Conservation (phyloP, 805 yeast species). For the Candida methanosorbosa region DNA sequence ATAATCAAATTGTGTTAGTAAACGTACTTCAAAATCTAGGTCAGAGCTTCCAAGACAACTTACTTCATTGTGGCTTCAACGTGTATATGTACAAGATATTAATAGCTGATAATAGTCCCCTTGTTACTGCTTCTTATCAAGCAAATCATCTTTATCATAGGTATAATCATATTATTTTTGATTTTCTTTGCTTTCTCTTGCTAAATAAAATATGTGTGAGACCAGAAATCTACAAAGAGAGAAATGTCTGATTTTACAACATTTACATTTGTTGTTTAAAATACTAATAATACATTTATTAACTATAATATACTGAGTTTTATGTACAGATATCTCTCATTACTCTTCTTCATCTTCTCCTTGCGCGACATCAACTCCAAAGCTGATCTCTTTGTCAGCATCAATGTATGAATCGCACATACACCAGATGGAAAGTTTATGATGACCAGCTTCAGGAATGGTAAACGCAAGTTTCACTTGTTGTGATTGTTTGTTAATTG, state of each 20-base stretch:
- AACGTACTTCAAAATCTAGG: not conserved
- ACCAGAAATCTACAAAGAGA: no score
- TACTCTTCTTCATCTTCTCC: conserved; percentile 11
- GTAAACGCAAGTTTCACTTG: conserved; percentile 44
- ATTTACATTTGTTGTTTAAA: no score
- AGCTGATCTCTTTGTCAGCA: conserved; percentile 73
- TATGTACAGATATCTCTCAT: no score
- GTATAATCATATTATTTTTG: no score
- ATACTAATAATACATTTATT: no score
- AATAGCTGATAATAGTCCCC: no score
- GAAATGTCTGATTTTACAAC: no score
- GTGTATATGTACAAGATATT: not conserved
- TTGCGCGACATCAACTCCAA: conserved; percentile 37
- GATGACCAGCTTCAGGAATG: conserved; percentile 53
- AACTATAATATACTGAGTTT: no score
- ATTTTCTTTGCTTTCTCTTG: no score
- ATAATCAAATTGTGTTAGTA: not conserved
- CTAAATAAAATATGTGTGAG: no score
- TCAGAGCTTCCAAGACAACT: not conserved
- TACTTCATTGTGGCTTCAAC: not conserved
- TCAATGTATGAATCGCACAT: conserved; percentile 90
- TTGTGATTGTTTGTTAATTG: conserved; percentile 44
- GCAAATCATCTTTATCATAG: no score
- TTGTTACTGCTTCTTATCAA: no score
- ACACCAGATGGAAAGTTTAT: conserved; percentile 66